Evolutionary conservation across 140 eudicot genomes (phyloP), one percentile per base, ranked within the genome.

Genomic region (Oenanthe javanica): DNA sequence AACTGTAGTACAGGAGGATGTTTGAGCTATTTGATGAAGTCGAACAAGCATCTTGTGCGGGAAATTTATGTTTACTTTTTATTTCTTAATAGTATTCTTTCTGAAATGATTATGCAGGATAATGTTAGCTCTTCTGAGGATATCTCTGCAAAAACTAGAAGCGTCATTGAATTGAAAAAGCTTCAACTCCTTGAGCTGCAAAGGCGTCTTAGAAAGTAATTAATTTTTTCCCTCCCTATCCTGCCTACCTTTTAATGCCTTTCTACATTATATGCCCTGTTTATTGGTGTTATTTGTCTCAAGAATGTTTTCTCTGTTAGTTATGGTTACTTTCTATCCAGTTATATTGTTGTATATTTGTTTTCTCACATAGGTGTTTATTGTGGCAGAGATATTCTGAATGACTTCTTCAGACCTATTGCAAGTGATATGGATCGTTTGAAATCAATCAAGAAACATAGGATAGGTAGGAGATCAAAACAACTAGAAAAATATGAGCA

Each of bases 401-500:
- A 84, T 86, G 99, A 95, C 79, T 95, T 90, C 79, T 95, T 92
- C 84, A 92, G 86, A 78, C 97, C 97, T 52, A 89, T 91, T 80
- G 84, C 91, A 80, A 55, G 72, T 71, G 99, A 95, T 51, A 87
- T 95, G 87, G 99, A 95, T 48, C 91, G 91, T 48, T 77, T 95
- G 86, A 95, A 92, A 85, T 88, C 96, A 64, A 86, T 92, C 67
- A 95, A 95, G 91, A 95, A 92, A 86, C 93, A 90, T 81, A 88
- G 97, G 84, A 89, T 95, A 54, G 99, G 99, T 46, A 88, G 99
- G 89, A 84, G 92, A 81, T 89, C 97, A 71, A 95, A 95, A 83
- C 99, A 95, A 79, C 83, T 92, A 15, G 99, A 92, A 85, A 95
- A 89, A 86, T 92, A 83, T 87, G 99, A 95, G 77, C 99, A 90